phyloP scores from a whole-genome alignment of 176 grass and related monocot genomes.

The Themeda triandra region DNA sequence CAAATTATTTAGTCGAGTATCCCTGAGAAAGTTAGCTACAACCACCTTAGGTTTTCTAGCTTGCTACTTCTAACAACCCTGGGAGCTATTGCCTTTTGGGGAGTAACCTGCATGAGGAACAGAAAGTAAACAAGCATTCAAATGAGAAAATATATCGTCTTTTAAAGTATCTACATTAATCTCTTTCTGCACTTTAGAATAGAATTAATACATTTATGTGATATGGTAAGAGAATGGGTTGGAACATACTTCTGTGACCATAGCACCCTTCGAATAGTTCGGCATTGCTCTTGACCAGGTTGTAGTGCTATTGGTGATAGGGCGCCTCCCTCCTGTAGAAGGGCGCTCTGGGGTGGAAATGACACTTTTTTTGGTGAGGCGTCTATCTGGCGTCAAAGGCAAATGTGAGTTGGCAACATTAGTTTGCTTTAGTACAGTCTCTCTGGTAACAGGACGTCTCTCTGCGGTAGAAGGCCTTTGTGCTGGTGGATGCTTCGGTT shows the following conservation, averaged over 20 bases:
- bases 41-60: conserved; percentile 55
- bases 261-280: conserved; percentile 18
- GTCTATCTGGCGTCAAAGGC: conserved; percentile 26
- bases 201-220: conserved; percentile 2
- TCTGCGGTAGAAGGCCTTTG: conserved; percentile 42
- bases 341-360: conserved; percentile 22
- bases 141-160: background rate
- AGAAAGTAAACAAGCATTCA: conserved; percentile 10
- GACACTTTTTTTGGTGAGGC: conserved; percentile 21
- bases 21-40: conserved; percentile 1
- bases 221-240: conserved; percentile 5
- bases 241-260: conserved; percentile 32
- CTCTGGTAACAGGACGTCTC: conserved; percentile 32
- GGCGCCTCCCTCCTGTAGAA: conserved; percentile 32
- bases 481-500: conserved; percentile 11
- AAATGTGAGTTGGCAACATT: background rate
- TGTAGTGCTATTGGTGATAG: conserved; percentile 23
- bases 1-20: conserved; percentile 15
- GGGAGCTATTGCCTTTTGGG: conserved; percentile 45
- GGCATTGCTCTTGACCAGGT: conserved; percentile 14
- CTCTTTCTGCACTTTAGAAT: conserved; percentile 5
- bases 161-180: conserved; percentile 8
- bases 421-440: conserved; percentile 24
- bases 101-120: conserved; percentile 55
- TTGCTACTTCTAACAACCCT: conserved; percentile 45